Conservation (phyloP, 2,329 filamentous ascomycete species). For the Ascochyta koolunga region DNA sequence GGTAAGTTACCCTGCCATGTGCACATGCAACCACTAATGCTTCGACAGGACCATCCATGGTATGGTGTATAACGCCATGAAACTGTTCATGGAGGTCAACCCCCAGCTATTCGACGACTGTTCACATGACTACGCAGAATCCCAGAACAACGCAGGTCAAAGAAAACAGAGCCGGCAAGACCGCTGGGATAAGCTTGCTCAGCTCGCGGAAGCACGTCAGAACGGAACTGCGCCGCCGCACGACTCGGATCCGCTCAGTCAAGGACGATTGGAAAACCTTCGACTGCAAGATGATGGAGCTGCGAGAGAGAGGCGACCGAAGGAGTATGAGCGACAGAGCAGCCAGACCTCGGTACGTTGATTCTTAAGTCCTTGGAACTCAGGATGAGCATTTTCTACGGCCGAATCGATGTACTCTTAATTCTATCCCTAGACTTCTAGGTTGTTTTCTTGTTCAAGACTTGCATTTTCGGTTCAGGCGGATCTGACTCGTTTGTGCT, state of each 20-base stretch:
- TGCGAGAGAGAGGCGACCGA: conserved; percentile 46
- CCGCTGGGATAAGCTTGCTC: conserved; percentile 86
- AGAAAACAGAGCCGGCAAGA: conserved; percentile 81
- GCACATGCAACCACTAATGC: conserved; percentile 22
- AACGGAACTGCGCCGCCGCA: conserved; percentile 58
- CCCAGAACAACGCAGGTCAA: conserved; percentile 88
- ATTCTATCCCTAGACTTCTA: conserved; percentile 48
- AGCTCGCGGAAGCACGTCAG: conserved; percentile 77
- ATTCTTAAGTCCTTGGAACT: conserved; percentile 51
- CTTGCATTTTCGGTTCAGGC: conserved; percentile 45
- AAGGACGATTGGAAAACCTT: conserved; percentile 85
- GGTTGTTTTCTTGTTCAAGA: conserved; percentile 40
- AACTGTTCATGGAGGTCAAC: conserved; percentile 99
- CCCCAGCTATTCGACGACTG: conserved; percentile 98
- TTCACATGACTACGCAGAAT: conserved; percentile 96
- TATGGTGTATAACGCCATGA: conserved; percentile 99
- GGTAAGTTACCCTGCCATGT: conserved; percentile 62
- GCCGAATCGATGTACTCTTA: conserved; percentile 51
- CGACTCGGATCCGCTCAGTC: conserved; percentile 78
- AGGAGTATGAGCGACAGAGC: conserved; percentile 49
- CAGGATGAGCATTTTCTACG: conserved; percentile 47
- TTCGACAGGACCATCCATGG: conserved; percentile 86
- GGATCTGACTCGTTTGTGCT: conserved; percentile 50
- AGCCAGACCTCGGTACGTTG: conserved; percentile 53
- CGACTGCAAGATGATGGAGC: conserved; percentile 79